Percentiles rank a stretch among this genome's conserved stretches.
Evolutionary conservation across 2,329 filamentous ascomycete genomes (phyloP).

Genomic region (Colletotrichum scovillei): DNA sequence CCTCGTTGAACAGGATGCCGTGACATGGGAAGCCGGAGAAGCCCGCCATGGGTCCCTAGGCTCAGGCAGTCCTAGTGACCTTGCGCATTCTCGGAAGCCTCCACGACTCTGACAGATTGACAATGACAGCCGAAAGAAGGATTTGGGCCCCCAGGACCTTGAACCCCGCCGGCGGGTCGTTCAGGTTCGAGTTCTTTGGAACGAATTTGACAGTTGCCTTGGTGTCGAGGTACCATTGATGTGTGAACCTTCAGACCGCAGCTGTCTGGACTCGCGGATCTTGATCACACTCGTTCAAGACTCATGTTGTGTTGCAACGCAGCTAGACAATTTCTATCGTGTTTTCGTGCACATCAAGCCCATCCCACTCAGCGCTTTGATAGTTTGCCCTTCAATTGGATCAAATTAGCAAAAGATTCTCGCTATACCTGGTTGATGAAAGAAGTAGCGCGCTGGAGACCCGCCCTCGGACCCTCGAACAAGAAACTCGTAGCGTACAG

Average conservation of each 20-base stretch:
- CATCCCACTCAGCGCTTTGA: neutral
- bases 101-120: neutral
- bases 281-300: neutral
- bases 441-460: neutral
- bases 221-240: neutral
- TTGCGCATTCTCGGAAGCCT: neutral
- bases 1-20: neutral
- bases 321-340: neutral
- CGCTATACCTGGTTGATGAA: neutral
- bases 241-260: neutral
- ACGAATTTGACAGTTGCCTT: neutral
- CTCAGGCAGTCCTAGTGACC: neutral
- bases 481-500: neutral
- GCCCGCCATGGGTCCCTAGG: neutral
- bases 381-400: neutral
- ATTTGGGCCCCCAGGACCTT: neutral
- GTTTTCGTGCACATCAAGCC: neutral
- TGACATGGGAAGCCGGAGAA: neutral
- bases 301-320: neutral
- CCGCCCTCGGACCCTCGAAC: neutral
- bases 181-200: neutral
- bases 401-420: neutral
- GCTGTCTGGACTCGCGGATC: neutral
- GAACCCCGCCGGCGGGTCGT: neutral
- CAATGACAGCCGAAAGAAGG: neutral